Evolutionary conservation across 257 asterid genomes (phyloP), one percentile per base, ranked within the genome.

Genomic region (Ophiorrhiza pumila): DNA sequence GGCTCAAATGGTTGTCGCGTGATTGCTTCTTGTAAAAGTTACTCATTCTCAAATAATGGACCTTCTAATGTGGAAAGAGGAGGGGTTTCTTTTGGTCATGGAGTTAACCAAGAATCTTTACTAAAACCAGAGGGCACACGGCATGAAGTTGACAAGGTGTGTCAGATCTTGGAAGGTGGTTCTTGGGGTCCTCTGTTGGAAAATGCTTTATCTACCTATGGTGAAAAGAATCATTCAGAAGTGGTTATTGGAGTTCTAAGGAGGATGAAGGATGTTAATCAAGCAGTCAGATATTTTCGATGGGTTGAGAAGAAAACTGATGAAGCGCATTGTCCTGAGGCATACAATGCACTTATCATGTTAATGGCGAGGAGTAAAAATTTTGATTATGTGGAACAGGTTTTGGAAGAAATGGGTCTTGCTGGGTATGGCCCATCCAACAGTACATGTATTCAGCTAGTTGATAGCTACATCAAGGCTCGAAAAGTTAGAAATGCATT

Each of bases 401-500:
- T 91, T 77, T 80, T 91, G 75, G 97, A 87, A 79, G 97, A 94
- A 80, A 94, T 88, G 95, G 89, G 94, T 76, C 86, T 94, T 13
- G 92, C 97, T 52, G 97, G 97, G 68, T 86, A 84, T 56, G 83
- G 89, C 3, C 97, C 90, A 7, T 86, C 91, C 41, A 82, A 75
- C 57, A 90, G 83, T 34, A 80, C 89, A 7, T 82, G 90, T 64
- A 76, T 88, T 66, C 91, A 90, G 80, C 79, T 91, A 73, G 89
- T 91, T 72, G 80, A 83, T 23, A 76, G 83, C 69, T 85, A 71
- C 69, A 88, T 88, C 52, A 88, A 76, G 84, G 85, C 76, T 34
- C 85, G 69, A 27, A 85, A 82, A 79, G 80, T 87, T 68, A 85
- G 71, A 34, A 91, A 91, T 68, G 99, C 96, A 0, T 90, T 80